phyloP scores from a whole-genome alignment of 768 basidiomycete species.

The Cytidiella melzeri region DNA sequence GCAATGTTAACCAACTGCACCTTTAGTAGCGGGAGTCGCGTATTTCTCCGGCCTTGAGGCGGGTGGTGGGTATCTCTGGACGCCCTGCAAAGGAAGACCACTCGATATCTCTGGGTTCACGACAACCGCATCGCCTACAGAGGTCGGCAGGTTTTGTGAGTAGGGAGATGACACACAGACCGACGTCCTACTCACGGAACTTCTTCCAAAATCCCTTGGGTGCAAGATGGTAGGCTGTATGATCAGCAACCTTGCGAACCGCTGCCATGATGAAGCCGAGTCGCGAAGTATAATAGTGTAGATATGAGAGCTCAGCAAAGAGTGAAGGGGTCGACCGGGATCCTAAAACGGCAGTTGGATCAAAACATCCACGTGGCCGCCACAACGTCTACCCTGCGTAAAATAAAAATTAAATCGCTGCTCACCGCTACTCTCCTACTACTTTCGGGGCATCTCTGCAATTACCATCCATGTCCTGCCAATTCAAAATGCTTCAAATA shows the following conservation, averaged over 20 bases:
- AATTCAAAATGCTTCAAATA: too few relatives aligned
- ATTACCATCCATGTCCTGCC: too few relatives aligned
- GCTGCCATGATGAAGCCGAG: constrained; percentile 32
- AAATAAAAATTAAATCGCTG: too few relatives aligned
- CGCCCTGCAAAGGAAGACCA: constrained; percentile 70
- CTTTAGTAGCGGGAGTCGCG: constrained; percentile 84
- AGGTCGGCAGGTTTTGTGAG: background rate
- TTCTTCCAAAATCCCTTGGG: constrained; percentile 96
- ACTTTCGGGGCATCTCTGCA: too few relatives aligned
- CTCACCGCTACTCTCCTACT: too few relatives aligned
- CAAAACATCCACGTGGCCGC: background rate
- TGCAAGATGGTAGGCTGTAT: constrained; percentile 84
- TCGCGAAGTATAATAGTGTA: background rate
- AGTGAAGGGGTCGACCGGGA: background rate
- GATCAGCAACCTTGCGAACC: constrained; percentile 76
- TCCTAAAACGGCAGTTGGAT: background rate
- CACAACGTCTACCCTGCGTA: background rate
- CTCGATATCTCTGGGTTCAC: constrained; percentile 89
- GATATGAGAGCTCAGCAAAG: background rate
- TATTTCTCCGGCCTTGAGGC: constrained; percentile 85
- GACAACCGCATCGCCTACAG: constrained; percentile 79
- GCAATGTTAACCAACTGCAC: constrained; percentile 31
- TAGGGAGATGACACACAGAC: background rate
- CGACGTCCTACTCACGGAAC: constrained; percentile 56
- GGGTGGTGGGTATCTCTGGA: constrained; percentile 81